phyloP scores from a whole-genome alignment of 768 basidiomycete genomes.

The Boletus rufocinnamomeus region DNA sequence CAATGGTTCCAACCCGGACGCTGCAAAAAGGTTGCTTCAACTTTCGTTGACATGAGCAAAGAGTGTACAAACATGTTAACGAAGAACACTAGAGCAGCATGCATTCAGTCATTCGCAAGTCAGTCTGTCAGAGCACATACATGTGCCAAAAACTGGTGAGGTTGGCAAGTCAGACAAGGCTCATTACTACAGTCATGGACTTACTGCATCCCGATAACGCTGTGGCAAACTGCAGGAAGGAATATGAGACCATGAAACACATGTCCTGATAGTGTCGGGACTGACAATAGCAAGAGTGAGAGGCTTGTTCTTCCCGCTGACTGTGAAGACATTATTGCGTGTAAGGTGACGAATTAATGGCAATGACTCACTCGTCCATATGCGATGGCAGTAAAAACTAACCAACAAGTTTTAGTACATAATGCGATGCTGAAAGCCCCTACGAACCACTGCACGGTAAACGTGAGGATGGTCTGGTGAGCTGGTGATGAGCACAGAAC shows the following conservation, averaged over 20 bases:
- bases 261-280: background rate
- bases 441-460: conserved; percentile 13
- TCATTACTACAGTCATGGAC: background rate
- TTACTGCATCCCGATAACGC: conserved; percentile 2
- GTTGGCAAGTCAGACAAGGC: background rate
- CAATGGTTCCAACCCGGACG: conserved; percentile 1
- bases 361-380: conserved; percentile 17
- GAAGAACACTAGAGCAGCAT: background rate
- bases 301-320: conserved; percentile 20
- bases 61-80: conserved; percentile 1
- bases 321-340: background rate
- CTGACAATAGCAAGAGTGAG: conserved; percentile 15
- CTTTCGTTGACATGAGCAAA: background rate
- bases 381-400: conserved; percentile 20
- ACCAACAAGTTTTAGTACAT: background rate
- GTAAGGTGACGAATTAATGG: background rate
- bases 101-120: background rate
- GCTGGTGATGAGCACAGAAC: background rate
- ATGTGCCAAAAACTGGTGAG: conserved; percentile 8
- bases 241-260: background rate
- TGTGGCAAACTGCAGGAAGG: background rate
- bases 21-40: background rate
- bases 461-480: background rate
- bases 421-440: too few species aligned
- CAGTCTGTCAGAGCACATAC: conserved; percentile 4